Percentiles rank a stretch among this genome's conserved stretches.
phyloP scores from a whole-genome alignment of 306 rosid genomes.

The Prunus fruticosa region DNA sequence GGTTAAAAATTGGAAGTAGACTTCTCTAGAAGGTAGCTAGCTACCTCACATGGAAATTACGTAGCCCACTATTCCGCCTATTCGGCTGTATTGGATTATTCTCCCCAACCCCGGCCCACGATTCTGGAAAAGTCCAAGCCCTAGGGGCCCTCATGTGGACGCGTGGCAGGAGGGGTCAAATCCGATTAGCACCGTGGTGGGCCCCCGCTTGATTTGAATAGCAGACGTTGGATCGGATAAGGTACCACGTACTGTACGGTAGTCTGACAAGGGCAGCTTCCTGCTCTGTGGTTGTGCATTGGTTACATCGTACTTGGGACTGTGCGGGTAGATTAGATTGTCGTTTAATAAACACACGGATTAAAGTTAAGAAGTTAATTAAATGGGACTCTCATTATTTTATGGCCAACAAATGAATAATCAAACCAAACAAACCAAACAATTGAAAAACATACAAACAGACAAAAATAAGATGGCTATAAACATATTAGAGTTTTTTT shows the following conservation, averaged over 20 bases:
- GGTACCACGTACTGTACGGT: not conserved
- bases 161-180: not conserved
- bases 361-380: not conserved
- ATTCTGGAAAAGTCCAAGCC: not conserved
- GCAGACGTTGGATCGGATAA: not conserved
- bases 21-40: not conserved
- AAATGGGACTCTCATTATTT: not conserved
- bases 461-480: too few species aligned
- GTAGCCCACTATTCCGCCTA: not conserved
- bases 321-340: not conserved
- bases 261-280: not conserved
- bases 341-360: not conserved
- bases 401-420: not conserved
- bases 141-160: not conserved
- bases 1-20: not conserved
- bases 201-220: not conserved
- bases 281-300: not conserved
- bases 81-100: not conserved
- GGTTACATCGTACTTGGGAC: not conserved
- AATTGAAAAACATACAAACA: too few species aligned
- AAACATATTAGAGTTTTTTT: too few species aligned
- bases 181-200: not conserved
- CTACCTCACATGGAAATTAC: not conserved
- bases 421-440: too few species aligned
- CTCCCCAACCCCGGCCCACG: not conserved